Evolutionary conservation across 495 filamentous ascomycete genomes (phyloP), one percentile per base, ranked within the genome.

Genomic region (Aspergillus homomorphus): DNA sequence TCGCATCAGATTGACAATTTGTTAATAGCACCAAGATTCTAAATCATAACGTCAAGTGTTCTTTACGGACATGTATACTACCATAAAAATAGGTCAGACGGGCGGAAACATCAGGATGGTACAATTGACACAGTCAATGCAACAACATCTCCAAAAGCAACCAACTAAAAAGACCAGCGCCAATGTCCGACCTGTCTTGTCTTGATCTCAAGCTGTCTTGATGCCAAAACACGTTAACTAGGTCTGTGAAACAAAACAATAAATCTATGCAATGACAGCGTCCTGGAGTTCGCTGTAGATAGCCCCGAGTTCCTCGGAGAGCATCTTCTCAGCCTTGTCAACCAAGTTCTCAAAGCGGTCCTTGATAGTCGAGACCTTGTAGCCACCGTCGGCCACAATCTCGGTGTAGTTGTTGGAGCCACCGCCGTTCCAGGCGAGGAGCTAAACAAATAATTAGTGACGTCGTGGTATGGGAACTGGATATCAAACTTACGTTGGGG

Each of bases 401-500:
- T 89, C 80, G 62, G 82, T 82, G 82, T 90, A 95, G 85, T 99
- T 98, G 73, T 81, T 83, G 62, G 84, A 88, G 62, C 95, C 95
- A 77, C 91, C 95, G 73, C 95, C 95, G 82, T 99, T 99, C 93
- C 94, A 99, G 73, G 93, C 93, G 51, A 99, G 92, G 61, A 98
- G 77, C 83, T 86, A 66, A 14, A 51, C 59, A 21, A 0, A 26
- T n/a, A 70, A 52, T 78, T 89, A 63, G 38, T 10, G 45, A 28
- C n/a, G 45, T 51, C 24, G 16, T n/a, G 6, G 22, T 23, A 45
- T 24, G 16, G 28, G 23, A 59, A 19, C 3, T 18, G 22, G 15
- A 7, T 22, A 10, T 33, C 46, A n/a, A 33, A 80, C 83, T 77
- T 78, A 86, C 83, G 77, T 91, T 91, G 61, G 84, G 84, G 60